Evolutionary conservation across 805 yeast species (phyloP), one percentile per base, ranked within the genome.

Genomic region (Saccharomycopsis guyanensis): DNA sequence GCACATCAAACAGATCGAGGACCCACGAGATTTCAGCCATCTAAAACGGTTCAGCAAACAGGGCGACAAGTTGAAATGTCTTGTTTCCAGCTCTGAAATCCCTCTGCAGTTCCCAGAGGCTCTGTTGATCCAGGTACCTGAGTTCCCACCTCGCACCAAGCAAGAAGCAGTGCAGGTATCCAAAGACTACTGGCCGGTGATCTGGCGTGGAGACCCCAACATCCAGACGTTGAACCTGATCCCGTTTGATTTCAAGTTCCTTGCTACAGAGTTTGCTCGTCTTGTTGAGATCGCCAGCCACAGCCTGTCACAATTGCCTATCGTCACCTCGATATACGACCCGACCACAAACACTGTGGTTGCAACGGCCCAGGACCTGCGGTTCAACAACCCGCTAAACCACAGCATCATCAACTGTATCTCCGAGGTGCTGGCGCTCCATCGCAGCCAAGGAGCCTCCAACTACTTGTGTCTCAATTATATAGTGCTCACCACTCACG

Each of bases 171-270:
- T 62, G 1, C 66, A 68, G 36, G 89, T 96, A 96, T 73, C 88
- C 2, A 46, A 61, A 3, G 54, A 65, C 15, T 75, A 72, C 53
- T 91, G 97, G 98, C 97, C 97, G 0, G 65, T 86, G 45, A 71
- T 86, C 34, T 93, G 97, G 97, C 80, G 88, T 55, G 97, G 97
- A 0, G 87, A 89, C 57, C 94, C 95, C 0, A 70, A 79, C 54
- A 78, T 80, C 49, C 93, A 84, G 56, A 74, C 73, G 27, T 62
- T 86, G 34, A 78, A 81, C 24, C 78, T 75, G 5, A 68, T 78
- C 19, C 56, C 55, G 2, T 66, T 80, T 44, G 75, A 84, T 50
- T 66, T 76, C 42, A 64, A 55, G 0, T 58, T 58, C 23, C 78
- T 78, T 42, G 56, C 57, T 31, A 42, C 55, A 2, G 63, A 67